Evolutionary conservation across 202 grass and related monocot genomes (phyloP).

Genomic region (Eragrostis tef): DNA sequence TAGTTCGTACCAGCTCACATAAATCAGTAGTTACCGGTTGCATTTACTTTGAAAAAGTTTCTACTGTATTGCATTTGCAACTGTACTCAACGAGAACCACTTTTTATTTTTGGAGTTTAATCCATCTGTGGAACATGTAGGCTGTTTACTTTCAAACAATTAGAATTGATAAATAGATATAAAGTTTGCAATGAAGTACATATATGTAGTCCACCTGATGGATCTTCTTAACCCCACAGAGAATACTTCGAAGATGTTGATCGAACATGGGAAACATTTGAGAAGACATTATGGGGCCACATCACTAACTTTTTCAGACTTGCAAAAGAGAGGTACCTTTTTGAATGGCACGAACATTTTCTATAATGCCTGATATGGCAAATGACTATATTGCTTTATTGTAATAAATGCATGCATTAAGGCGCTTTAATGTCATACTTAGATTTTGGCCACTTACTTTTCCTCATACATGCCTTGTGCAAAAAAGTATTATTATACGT

Average conservation of each 20-base stretch:
- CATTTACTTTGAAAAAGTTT: conserved; percentile 9
- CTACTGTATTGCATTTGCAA: conserved; percentile 1
- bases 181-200: conserved; percentile 10
- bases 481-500: conserved; percentile 25
- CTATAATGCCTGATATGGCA: conserved; percentile 14
- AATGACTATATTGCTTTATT: conserved; percentile 24
- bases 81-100: background rate
- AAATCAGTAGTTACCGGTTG: conserved; percentile 6
- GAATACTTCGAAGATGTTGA: conserved; percentile 99
- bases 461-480: conserved; percentile 13
- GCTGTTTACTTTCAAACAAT: background rate
- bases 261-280: conserved; percentile 97
- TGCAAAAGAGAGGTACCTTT: conserved; percentile 85
- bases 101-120: conserved; percentile 2
- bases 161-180: background rate
- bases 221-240: conserved; percentile 62
- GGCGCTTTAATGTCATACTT: conserved; percentile 6
- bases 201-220: conserved; percentile 27
- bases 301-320: conserved; percentile 82
- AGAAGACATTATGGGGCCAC: conserved; percentile 87
- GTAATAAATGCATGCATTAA: conserved; percentile 8
- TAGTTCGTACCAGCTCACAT: conserved; percentile 23
- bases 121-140: background rate
- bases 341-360: conserved; percentile 24
- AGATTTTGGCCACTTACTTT: conserved; percentile 15